Evolutionary conservation across 345 rosid genomes (phyloP).

Genomic region (Gossypium turneri): DNA sequence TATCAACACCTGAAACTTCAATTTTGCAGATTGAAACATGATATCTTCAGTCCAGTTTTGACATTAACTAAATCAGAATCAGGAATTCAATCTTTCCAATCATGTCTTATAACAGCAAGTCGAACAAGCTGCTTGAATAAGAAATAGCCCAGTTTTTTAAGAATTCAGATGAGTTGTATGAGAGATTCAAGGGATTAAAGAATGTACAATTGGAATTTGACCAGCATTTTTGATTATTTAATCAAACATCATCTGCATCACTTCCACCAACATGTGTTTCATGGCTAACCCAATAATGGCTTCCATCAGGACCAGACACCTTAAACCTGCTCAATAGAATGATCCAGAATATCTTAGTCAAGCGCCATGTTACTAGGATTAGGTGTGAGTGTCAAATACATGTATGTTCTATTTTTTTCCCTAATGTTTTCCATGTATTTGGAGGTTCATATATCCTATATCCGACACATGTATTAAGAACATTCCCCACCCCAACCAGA

Average conservation of each 20-base stretch:
- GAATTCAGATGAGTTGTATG: slow-evolving; percentile 27
- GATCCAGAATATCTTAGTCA: slow-evolving; percentile 14
- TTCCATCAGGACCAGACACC: slow-evolving; percentile 88
- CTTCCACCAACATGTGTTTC: slow-evolving; percentile 79
- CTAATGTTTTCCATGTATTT: too few relatives aligned
- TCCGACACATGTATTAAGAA: neutral
- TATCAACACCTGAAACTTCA: neutral
- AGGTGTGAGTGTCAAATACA: neutral
- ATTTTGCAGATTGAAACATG: neutral
- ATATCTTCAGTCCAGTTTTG: slow-evolving; percentile 13
- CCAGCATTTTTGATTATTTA: slow-evolving; percentile 8
- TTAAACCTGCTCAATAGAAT: slow-evolving; percentile 63
- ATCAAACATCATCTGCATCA: slow-evolving; percentile 28
- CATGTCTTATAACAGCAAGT: slow-evolving; percentile 25
- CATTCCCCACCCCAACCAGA: slow-evolving; percentile 4
- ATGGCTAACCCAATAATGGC: slow-evolving; percentile 65
- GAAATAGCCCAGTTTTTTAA: slow-evolving; percentile 15
- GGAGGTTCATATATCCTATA: neutral
- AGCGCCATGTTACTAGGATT: neutral
- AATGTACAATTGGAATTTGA: slow-evolving; percentile 41
- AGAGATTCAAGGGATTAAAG: slow-evolving; percentile 21
- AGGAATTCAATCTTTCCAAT: slow-evolving; percentile 19
- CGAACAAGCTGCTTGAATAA: slow-evolving; percentile 19
- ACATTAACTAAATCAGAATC: slow-evolving; percentile 20
- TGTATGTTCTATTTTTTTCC: too few relatives aligned